Evolutionary conservation across 306 rosid species (phyloP), one percentile per base, ranked within the genome.

Genomic region (Coriaria nepalensis): DNA sequence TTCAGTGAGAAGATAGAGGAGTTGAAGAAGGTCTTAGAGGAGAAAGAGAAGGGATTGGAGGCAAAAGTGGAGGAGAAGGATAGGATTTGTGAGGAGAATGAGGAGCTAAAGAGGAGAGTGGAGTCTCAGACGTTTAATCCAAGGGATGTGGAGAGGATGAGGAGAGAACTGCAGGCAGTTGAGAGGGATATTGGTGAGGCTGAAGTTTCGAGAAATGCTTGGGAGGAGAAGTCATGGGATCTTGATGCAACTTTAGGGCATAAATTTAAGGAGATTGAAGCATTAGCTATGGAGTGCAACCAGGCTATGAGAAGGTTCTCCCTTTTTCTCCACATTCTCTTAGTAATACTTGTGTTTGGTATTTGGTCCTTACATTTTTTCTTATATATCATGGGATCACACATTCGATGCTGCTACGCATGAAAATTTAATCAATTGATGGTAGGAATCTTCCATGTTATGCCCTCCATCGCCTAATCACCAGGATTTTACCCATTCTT

Each of bases 61-160:
- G 85, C 69, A 2, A 79, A 85, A 68, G 59, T 54, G 53, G 48
- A 37, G 47, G 93, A 77, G 69, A 75, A 33, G 20, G 61, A 35
- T 49, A 72, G 40, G 59, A 64, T 85, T 46, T 51, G 56, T 0
- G 72, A 75, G 66, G 98, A 90, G 74, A 85, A 77, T 44, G 75
- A 67, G 41, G 95, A 73, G 46, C 67, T 90, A 48, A 79, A 37
- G 83, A 67, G 47, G 69, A 68, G 62, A 56, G 95, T 79, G 49
- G 87, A 85, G 37, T 48, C 61, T 9, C 98, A 90, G 73, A 69
- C 78, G 0, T 61, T 81, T 45, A 85, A 69, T 54, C 64, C 78
- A 0, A 76, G 92, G 68, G 98, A 90, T 47, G 77, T 82, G 49
- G 98, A 90, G 60, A 69, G 98, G 67, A 90, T 84, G 98, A 85